These are phyloP conservation scores for Solanum clarkiae DNA, from an alignment of 257 asterid species.

Conservation along the genomic window DNA sequence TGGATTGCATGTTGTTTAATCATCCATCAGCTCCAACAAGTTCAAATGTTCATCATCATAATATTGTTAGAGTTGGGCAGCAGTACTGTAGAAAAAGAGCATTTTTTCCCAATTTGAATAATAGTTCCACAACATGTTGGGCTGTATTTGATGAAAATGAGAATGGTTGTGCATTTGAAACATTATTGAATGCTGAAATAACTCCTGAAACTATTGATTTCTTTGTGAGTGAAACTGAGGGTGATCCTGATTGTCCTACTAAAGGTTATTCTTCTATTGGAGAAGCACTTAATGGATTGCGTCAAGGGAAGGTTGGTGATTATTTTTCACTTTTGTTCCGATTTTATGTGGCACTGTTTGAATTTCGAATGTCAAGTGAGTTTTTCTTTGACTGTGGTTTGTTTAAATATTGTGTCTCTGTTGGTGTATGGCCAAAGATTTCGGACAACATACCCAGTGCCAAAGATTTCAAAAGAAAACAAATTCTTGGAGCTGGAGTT, in stretches of 20 bases:
- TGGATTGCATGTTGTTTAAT: slow-evolving; percentile 36
- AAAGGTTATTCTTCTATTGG: slow-evolving; percentile 61
- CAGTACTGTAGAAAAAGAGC: not conserved
- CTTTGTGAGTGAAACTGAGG: slow-evolving; percentile 86
- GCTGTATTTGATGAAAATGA: not conserved
- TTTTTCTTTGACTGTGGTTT: not conserved
- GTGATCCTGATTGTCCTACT: slow-evolving; percentile 84
- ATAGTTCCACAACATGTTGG: slow-evolving; percentile 11
- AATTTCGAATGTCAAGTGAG: not conserved
- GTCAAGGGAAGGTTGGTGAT: slow-evolving; percentile 40
- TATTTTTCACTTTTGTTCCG: not conserved
- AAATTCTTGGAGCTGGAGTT: not conserved
- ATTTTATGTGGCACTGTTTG: not conserved
- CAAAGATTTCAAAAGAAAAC: no score
- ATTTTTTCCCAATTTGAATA: not conserved
- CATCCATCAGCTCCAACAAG: slow-evolving; percentile 19
- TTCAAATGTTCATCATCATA: not conserved
- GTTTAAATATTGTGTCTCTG: not conserved
- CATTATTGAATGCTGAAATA: slow-evolving; percentile 45
- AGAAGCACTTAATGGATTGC: slow-evolving; percentile 47
- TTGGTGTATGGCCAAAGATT: not conserved
- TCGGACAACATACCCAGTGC: no score
- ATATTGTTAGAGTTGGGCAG: no score
- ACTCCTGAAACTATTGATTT: slow-evolving; percentile 60
- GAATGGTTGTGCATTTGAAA: slow-evolving; percentile 29